phyloP scores from a whole-genome alignment of 257 asterid species.

The Craterostigma plantagineum region DNA sequence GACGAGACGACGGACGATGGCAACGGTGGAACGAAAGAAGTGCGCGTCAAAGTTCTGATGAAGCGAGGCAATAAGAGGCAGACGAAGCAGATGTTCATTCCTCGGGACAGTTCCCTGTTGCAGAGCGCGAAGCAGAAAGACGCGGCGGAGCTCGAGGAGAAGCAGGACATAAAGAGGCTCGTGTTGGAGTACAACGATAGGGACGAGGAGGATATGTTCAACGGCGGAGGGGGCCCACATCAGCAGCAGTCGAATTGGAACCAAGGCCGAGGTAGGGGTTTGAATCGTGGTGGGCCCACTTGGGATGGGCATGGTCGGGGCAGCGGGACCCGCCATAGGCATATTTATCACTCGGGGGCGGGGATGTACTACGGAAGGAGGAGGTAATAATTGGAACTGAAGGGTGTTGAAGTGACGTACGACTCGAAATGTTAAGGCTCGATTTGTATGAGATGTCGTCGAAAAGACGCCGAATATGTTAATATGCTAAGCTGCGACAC shows the following conservation, averaged over 20 bases:
- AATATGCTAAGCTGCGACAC: too few species aligned
- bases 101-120: slow-evolving; percentile 79
- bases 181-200: slow-evolving; percentile 90
- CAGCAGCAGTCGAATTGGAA: slow-evolving; percentile 42
- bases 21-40: slow-evolving; percentile 51
- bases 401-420: too few species aligned
- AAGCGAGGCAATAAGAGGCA: slow-evolving; percentile 93
- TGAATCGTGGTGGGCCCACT: slow-evolving; percentile 32
- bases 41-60: slow-evolving; percentile 81
- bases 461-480: too few species aligned
- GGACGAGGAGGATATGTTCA: slow-evolving; percentile 87
- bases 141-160: slow-evolving; percentile 98
- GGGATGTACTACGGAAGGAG: slow-evolving; percentile 74
- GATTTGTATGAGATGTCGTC: too few species aligned
- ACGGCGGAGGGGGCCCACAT: slow-evolving; percentile 32
- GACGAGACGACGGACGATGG: slow-evolving; percentile 76
- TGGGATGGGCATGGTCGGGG: slow-evolving; percentile 63
- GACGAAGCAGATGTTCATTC: slow-evolving; percentile 76
- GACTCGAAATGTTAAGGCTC: too few species aligned
- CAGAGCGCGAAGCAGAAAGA: slow-evolving; percentile 94
- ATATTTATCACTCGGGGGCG: slow-evolving; percentile 62
- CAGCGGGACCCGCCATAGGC: slow-evolving; percentile 52
- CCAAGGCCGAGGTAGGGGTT: slow-evolving; percentile 43
- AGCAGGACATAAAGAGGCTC: slow-evolving; percentile 83
- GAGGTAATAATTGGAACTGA: slow-evolving; percentile 13